phyloP scores from a whole-genome alignment of 768 basidiomycete genomes.

The Leccinum uliginosum region DNA sequence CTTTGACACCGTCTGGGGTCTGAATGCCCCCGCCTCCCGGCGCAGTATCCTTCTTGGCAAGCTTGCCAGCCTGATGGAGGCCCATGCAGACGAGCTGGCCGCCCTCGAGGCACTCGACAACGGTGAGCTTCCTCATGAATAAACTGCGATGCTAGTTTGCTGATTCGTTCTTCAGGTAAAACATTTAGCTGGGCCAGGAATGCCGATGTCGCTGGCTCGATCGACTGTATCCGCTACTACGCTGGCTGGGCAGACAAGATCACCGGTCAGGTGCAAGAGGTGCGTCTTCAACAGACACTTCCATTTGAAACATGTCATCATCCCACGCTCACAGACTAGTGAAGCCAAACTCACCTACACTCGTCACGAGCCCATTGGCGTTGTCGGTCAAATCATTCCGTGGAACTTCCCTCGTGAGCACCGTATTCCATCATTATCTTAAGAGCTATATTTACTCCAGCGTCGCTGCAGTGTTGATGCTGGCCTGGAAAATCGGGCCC shows the following conservation, averaged over 20 bases:
- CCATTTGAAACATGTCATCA: neutral
- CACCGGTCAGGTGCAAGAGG: conserved; percentile 69
- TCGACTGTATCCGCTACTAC: conserved; percentile 63
- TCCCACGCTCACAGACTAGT: conserved; percentile 20
- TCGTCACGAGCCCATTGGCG: conserved; percentile 19
- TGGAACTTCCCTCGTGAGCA: conserved; percentile 58
- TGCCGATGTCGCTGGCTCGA: conserved; percentile 40
- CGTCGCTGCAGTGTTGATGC: conserved; percentile 44
- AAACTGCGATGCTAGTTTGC: neutral
- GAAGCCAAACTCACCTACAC: conserved; percentile 18
- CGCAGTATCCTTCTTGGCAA: conserved; percentile 57
- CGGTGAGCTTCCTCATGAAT: conserved; percentile 30
- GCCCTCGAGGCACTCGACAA: conserved; percentile 74
- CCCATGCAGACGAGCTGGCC: conserved; percentile 57
- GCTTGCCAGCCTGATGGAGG: conserved; percentile 62
- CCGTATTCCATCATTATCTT: neutral
- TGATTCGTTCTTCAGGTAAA: conserved; percentile 41
- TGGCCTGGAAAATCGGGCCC: conserved; percentile 71
- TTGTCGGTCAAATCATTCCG: conserved; percentile 53
- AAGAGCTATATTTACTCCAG: neutral
- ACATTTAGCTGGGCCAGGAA: conserved; percentile 45
- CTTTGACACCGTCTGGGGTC: conserved; percentile 63
- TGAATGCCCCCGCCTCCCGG: conserved; percentile 47
- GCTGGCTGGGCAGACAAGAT: conserved; percentile 91
- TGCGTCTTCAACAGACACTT: neutral